Evolutionary conservation across 176 grass and related monocot genomes (phyloP).

Genomic region (Cymbopogon citratus): DNA sequence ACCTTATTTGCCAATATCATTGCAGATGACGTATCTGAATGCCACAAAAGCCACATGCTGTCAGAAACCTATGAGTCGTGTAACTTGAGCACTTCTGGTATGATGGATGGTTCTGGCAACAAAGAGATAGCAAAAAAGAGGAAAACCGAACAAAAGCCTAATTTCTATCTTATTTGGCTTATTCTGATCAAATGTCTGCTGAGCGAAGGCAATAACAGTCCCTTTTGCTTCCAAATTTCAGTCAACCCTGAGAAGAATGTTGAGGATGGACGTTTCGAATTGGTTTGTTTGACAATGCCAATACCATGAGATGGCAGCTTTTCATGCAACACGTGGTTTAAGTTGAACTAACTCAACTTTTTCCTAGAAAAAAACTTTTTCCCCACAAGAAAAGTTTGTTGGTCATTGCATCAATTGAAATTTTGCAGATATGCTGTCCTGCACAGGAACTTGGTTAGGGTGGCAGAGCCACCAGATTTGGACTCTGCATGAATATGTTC

Average conservation of each 20-base stretch:
- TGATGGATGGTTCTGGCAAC: not conserved
- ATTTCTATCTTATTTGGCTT: conserved; percentile 60
- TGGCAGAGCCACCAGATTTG: not conserved
- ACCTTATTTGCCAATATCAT: conserved; percentile 52
- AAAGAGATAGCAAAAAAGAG: not conserved
- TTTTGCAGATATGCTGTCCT: not conserved
- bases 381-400: not conserved
- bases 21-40: conserved; percentile 46
- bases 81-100: not conserved
- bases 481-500: not conserved
- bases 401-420: not conserved
- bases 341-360: not conserved
- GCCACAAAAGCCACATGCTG: conserved; percentile 22
- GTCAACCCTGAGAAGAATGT: conserved; percentile 43
- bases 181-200: conserved; percentile 49
- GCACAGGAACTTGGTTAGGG: not conserved
- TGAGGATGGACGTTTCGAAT: conserved; percentile 56
- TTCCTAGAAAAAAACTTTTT: not conserved
- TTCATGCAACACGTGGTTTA: not conserved
- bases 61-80: conserved; percentile 16
- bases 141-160: conserved; percentile 20
- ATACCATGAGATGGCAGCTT: conserved; percentile 10
- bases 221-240: conserved; percentile 46
- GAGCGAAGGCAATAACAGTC: conserved; percentile 46
- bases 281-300: conserved; percentile 46